A percentile compares a stretch with the other conserved stretches of the same genome.
phyloP scores from a whole-genome alignment of 352 stramenopile genomes.

The Blastocystis sp. region DNA sequence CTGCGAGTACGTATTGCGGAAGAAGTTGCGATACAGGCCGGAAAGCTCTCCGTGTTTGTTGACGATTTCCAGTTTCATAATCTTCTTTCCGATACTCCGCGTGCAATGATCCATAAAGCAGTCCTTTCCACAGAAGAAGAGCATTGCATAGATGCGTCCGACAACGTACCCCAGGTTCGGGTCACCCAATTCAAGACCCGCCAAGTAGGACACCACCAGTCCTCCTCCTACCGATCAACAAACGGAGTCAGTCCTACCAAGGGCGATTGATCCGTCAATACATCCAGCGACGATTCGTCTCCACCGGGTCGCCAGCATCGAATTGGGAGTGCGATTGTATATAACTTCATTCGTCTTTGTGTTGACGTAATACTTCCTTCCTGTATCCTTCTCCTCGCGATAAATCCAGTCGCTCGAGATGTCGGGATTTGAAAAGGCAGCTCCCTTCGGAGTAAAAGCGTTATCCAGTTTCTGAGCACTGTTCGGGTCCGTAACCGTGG shows the following conservation, averaged over 20 bases:
- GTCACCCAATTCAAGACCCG: slow-evolving; percentile 24
- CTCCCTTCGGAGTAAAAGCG: slow-evolving; percentile 10
- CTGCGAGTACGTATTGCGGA: neutral
- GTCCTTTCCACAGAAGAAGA: slow-evolving; percentile 32
- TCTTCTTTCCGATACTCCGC: slow-evolving; percentile 29
- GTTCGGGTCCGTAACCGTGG: neutral
- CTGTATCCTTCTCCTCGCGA: slow-evolving; percentile 24
- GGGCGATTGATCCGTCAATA: neutral
- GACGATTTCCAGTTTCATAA: slow-evolving; percentile 42
- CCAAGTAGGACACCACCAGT: neutral
- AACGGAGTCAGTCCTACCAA: neutral
- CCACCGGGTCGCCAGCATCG: neutral
- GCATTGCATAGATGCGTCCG: neutral
- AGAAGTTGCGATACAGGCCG: slow-evolving; percentile 15
- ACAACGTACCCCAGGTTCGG: neutral
- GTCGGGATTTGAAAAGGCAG: slow-evolving; percentile 17
- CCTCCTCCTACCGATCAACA: slow-evolving; percentile 1
- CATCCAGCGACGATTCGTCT: neutral
- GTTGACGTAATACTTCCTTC: slow-evolving; percentile 4
- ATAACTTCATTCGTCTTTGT: slow-evolving; percentile 18
- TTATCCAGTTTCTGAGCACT: neutral
- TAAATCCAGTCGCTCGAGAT: slow-evolving; percentile 17
- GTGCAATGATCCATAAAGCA: neutral
- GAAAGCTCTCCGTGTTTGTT: slow-evolving; percentile 46
- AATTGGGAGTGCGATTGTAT: neutral